Percentiles rank a stretch among this genome's conserved stretches.
Conservation (phyloP, 2,329 filamentous ascomycete genomes). For the Akanthomyces lecanii region DNA sequence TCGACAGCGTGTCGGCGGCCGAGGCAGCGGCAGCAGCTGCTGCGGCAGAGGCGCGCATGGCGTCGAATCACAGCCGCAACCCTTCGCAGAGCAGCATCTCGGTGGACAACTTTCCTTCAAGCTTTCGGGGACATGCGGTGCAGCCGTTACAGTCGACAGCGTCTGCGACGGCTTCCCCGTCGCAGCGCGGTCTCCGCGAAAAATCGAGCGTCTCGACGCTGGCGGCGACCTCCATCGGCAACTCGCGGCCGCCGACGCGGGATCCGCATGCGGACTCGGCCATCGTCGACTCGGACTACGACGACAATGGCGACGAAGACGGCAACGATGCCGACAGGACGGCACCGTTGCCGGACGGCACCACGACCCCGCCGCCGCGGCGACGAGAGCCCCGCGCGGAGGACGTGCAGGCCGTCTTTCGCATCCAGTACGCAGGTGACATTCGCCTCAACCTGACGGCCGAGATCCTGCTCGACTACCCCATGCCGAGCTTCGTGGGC, state of each 20-base stretch:
- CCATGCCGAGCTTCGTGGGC: conserved; percentile 96
- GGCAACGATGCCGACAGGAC: conserved; percentile 14
- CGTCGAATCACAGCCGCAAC: conserved; percentile 39
- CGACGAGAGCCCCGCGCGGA: conserved; percentile 73
- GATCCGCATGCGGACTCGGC: conserved; percentile 41
- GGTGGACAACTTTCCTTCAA: conserved; percentile 36
- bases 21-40: background rate
- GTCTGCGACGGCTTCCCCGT: conserved; percentile 26
- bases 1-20: background rate
- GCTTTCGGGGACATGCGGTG: conserved; percentile 28
- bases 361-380: conserved; percentile 36
- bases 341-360: conserved; percentile 16
- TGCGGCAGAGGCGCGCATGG: conserved; percentile 8
- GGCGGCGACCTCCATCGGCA: conserved; percentile 49
- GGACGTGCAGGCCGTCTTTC: conserved; percentile 88
- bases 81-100: conserved; percentile 46
- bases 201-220: conserved; percentile 61
- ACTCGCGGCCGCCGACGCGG: conserved; percentile 55
- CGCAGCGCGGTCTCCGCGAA: conserved; percentile 46
- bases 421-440: conserved; percentile 84
- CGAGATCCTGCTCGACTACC: conserved; percentile 94
- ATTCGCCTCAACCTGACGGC: conserved; percentile 85
- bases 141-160: conserved; percentile 17
- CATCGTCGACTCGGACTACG: conserved; percentile 36
- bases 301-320: conserved; percentile 28